Percentiles rank a stretch among this genome's conserved stretches.
These are phyloP conservation scores for Kalmusia sp. DNA, from an alignment of 2,329 filamentous ascomycete genomes.

Conservation along the genomic window DNA sequence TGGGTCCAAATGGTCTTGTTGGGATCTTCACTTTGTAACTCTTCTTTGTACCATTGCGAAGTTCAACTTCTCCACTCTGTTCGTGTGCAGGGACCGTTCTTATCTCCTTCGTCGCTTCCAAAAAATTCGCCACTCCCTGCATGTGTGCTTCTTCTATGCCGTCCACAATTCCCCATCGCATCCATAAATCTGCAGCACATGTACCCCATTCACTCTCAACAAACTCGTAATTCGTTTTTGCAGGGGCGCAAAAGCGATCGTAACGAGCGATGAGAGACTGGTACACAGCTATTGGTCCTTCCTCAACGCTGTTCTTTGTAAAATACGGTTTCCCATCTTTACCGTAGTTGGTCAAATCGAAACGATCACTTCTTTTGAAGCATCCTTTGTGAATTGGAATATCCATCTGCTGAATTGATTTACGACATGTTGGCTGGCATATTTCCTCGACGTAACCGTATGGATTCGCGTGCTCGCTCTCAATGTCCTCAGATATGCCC, in stretches of 20 bases:
- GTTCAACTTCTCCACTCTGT: not conserved
- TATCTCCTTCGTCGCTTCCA: slow-evolving; percentile 10
- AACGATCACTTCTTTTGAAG: slow-evolving; percentile 8
- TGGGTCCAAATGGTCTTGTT: too few relatives aligned
- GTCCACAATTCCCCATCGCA: slow-evolving; percentile 17
- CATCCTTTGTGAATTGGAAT: slow-evolving; percentile 5
- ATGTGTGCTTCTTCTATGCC: slow-evolving; percentile 7
- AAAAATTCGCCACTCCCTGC: slow-evolving; percentile 11
- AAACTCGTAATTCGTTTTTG: too few relatives aligned
- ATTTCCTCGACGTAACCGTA: slow-evolving; percentile 1
- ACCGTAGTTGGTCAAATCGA: slow-evolving; percentile 11
- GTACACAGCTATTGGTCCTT: slow-evolving; percentile 7
- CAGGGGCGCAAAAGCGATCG: slow-evolving; percentile 3
- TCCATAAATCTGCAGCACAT: slow-evolving; percentile 17
- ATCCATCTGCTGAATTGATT: not conserved
- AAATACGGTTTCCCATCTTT: slow-evolving; percentile 14
- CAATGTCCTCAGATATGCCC: slow-evolving; percentile 4
- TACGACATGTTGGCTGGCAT: not conserved
- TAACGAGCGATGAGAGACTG: slow-evolving; percentile 6
- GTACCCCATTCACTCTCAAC: slow-evolving; percentile 14
- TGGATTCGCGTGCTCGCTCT: slow-evolving; percentile 3
- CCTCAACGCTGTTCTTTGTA: not conserved
- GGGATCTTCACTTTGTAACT: not conserved
- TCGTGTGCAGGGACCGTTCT: not conserved
- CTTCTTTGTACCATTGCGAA: not conserved